Conservation (phyloP, 2,329 filamentous ascomycete species). For the Aspergillus thermomutatus region DNA sequence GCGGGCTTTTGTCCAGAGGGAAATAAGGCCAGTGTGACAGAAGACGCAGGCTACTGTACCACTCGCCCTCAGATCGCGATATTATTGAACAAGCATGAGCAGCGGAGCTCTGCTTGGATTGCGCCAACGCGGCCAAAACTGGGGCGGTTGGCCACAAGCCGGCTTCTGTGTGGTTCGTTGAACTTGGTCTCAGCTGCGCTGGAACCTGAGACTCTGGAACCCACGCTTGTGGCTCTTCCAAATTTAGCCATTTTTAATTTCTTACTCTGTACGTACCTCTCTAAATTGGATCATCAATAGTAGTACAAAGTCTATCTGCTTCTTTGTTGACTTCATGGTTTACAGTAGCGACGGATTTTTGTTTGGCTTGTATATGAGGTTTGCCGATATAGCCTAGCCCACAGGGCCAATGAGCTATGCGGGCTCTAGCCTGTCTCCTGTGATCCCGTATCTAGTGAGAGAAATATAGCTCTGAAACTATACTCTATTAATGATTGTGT, state of each 20-base stretch:
- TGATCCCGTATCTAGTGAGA: neutral
- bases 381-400: neutral
- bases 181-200: neutral
- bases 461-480: neutral
- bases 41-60: neutral
- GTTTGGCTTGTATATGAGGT: neutral
- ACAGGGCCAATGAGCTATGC: neutral
- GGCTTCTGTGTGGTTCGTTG: neutral
- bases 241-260: neutral
- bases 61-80: neutral
- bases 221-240: neutral
- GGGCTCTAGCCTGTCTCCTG: neutral
- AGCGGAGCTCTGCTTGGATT: neutral
- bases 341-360: neutral
- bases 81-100: neutral
- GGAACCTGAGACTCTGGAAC: neutral
- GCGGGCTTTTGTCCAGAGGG: neutral
- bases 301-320: no score
- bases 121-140: neutral
- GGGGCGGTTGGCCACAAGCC: neutral
- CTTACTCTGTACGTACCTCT: no score
- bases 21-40: neutral
- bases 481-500: neutral
- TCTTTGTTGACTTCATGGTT: neutral
- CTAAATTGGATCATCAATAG: no score